phyloP scores from a whole-genome alignment of 164 flowering plant genomes.

The Vitis riparia region DNA sequence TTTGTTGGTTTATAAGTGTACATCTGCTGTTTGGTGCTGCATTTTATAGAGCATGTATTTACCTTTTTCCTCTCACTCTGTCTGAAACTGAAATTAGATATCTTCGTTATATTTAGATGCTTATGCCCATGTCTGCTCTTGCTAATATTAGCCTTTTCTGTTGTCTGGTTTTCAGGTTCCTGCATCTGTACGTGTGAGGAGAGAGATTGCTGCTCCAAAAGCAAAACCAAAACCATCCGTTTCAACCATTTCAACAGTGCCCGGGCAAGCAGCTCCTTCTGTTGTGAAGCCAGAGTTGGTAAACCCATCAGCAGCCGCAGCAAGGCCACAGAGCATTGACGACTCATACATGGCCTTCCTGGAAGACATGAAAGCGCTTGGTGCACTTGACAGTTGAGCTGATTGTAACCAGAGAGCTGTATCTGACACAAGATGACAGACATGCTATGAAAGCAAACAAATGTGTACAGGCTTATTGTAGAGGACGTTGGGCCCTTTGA shows the following conservation, averaged over 20 bases:
- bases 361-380: constrained; percentile 98
- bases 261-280: constrained; percentile 40
- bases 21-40: no score
- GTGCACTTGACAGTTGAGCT: constrained; percentile 71
- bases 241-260: constrained; percentile 24
- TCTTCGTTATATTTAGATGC: background rate
- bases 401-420: background rate
- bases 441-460: background rate
- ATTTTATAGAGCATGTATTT: no score
- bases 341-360: constrained; percentile 92
- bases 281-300: constrained; percentile 36
- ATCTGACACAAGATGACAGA: background rate
- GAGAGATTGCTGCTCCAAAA: constrained; percentile 73
- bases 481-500: background rate
- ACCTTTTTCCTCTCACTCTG: no score
- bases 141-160: background rate
- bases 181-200: constrained; percentile 96
- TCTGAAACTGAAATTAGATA: no score
- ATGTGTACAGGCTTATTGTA: background rate
- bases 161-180: constrained; percentile 62
- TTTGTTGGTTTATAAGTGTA: no score
- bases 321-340: constrained; percentile 74
- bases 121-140: background rate
- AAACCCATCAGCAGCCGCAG: constrained; percentile 48
- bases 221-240: constrained; percentile 58